Conservation (phyloP, 148 eudicot species). For the Selenicereus undatus region DNA sequence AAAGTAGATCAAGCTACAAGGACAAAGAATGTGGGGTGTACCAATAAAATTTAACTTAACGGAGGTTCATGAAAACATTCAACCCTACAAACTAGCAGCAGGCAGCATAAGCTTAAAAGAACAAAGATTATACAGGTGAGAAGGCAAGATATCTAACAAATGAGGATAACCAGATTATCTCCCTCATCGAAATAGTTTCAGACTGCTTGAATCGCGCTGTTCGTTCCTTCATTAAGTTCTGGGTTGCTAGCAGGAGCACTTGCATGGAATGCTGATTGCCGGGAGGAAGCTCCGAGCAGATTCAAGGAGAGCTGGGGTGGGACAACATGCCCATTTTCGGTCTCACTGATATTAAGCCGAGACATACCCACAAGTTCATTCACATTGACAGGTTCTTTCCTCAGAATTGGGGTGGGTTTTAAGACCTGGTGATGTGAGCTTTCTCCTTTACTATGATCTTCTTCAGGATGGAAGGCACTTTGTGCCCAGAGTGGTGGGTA, state of each 20-base stretch:
- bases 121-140: slow-evolving; percentile 9
- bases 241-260: slow-evolving; percentile 39
- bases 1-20: slow-evolving; percentile 20
- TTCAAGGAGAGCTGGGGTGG: slow-evolving; percentile 50
- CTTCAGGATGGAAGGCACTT: slow-evolving; percentile 33
- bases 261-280: slow-evolving; percentile 77
- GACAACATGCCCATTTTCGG: slow-evolving; percentile 28
- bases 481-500: slow-evolving; percentile 60
- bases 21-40: slow-evolving; percentile 25
- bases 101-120: not conserved
- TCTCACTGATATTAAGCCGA: slow-evolving; percentile 53
- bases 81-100: slow-evolving; percentile 18
- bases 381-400: slow-evolving; percentile 58
- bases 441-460: slow-evolving; percentile 31
- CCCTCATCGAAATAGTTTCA: slow-evolving; percentile 11
- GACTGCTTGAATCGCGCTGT: slow-evolving; percentile 40
- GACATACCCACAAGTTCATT: slow-evolving; percentile 80
- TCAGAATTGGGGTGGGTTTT: slow-evolving; percentile 54
- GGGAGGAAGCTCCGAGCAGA: slow-evolving; percentile 50
- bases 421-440: slow-evolving; percentile 51
- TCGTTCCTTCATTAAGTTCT: slow-evolving; percentile 40
- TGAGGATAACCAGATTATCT: not conserved
- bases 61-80: slow-evolving; percentile 16
- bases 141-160: slow-evolving; percentile 12
- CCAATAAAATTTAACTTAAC: slow-evolving; percentile 18